Evolutionary conservation across 1,284 basidiomycete species (phyloP).

Genomic region (Marasmius oreades): DNA sequence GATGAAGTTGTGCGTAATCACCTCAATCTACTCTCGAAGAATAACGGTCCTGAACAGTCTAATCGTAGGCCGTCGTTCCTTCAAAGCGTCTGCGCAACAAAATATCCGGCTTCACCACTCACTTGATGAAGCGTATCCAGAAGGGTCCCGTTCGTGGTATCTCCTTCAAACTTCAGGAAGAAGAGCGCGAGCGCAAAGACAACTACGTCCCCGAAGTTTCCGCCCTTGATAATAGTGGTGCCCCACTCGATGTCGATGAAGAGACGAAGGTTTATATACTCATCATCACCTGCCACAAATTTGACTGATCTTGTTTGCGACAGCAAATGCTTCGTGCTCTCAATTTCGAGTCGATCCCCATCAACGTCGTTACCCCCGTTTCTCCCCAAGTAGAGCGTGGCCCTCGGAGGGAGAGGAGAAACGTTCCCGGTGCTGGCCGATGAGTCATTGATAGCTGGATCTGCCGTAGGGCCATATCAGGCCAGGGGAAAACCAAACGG

Average conservation of each 20-base stretch:
- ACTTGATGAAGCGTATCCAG: constrained; percentile 99
- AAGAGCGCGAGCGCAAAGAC: constrained; percentile 99
- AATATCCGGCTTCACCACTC: constrained; percentile 99
- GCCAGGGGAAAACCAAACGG: constrained; percentile 1
- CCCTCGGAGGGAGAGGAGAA: constrained; percentile 72
- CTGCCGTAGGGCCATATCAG: background rate
- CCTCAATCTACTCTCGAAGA: background rate
- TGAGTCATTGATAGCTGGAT: background rate
- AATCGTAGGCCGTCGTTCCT: constrained; percentile 82
- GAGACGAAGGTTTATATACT: constrained; percentile 78
- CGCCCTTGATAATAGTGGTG: constrained; percentile 78
- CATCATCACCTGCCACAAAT: background rate
- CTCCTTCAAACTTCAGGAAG: constrained; percentile 99
- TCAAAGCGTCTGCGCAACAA: constrained; percentile 99
- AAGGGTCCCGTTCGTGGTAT: constrained; percentile 99
- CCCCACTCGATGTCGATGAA: constrained; percentile 81
- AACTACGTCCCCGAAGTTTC: constrained; percentile 97
- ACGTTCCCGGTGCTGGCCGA: constrained; percentile 77
- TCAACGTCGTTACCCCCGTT: constrained; percentile 67
- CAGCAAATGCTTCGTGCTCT: constrained; percentile 85
- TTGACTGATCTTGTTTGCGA: background rate
- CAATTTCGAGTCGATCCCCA: constrained; percentile 87
- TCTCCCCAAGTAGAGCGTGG: constrained; percentile 71
- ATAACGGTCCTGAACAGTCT: background rate
- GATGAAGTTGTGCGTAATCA: constrained; percentile 86